Conservation (phyloP, 768 basidiomycete genomes). For the Obba rivulosa region DNA sequence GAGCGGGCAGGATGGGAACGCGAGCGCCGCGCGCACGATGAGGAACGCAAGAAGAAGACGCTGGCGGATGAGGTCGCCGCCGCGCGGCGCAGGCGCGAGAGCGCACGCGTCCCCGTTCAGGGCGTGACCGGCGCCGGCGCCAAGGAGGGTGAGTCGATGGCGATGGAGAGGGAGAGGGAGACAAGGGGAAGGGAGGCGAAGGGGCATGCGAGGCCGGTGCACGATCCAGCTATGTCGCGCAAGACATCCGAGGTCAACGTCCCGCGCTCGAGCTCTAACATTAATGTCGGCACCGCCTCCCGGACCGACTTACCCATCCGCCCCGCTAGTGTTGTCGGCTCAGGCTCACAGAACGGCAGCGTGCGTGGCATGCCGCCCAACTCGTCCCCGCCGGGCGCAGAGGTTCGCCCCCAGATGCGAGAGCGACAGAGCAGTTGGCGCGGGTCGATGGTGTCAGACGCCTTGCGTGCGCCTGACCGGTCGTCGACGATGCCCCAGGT, state of each 20-base stretch:
- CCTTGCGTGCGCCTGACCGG: neutral
- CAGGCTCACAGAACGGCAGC: conserved; percentile 31
- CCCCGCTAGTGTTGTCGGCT: conserved; percentile 36
- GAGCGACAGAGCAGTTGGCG: conserved; percentile 28
- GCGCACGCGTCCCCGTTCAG: conserved; percentile 23
- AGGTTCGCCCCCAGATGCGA: conserved; percentile 22
- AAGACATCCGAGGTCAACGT: conserved; percentile 28
- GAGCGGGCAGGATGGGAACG: conserved; percentile 42
- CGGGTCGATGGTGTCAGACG: conserved; percentile 19
- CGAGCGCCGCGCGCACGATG: conserved; percentile 45
- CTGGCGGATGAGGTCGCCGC: conserved; percentile 60
- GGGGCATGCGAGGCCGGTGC: conserved; percentile 14
- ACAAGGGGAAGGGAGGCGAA: neutral
- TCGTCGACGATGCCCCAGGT: conserved; percentile 2
- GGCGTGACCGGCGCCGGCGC: conserved; percentile 12
- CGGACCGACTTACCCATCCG: conserved; percentile 46
- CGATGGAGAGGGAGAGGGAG: conserved; percentile 10
- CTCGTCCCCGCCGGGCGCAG: conserved; percentile 41
- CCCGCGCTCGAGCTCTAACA: conserved; percentile 8
- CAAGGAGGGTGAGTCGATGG: neutral
- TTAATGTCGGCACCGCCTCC: conserved; percentile 15
- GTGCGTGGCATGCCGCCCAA: conserved; percentile 39
- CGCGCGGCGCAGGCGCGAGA: conserved; percentile 56
- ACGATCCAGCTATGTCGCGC: conserved; percentile 21
- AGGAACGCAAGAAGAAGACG: conserved; percentile 45